phyloP scores from a whole-genome alignment of 1,284 basidiomycete genomes.

The Pseudozyma thailandica region DNA sequence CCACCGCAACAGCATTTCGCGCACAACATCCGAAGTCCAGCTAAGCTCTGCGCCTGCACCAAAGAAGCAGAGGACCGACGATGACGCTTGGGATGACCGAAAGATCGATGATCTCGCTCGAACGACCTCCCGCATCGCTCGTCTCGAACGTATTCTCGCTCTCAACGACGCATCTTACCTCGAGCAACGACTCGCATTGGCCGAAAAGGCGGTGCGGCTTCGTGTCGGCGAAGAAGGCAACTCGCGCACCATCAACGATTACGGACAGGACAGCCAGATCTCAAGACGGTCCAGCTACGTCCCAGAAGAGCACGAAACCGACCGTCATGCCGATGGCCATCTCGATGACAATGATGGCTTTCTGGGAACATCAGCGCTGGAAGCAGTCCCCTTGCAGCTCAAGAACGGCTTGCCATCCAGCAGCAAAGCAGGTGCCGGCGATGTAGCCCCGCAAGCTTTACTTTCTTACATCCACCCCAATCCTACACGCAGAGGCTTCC shows the following conservation, averaged over 20 bases:
- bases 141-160: conserved; percentile 42
- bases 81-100: conserved; percentile 39
- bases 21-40: conserved; percentile 33
- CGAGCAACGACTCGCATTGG: conserved; percentile 41
- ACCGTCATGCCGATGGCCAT: conserved; percentile 39
- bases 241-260: conserved; percentile 3
- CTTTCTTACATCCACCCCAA: conserved; percentile 46
- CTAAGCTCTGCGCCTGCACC: conserved; percentile 5
- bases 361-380: conserved; percentile 41
- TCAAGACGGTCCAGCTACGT: conserved; percentile 35
- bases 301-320: conserved; percentile 33
- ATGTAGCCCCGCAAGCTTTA: conserved; percentile 30
- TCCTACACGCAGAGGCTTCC: conserved; percentile 44
- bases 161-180: conserved; percentile 39
- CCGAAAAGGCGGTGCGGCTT: conserved; percentile 38
- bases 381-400: conserved; percentile 41
- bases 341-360: conserved; percentile 52
- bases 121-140: conserved; percentile 39
- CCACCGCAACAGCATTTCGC: conserved; percentile 25
- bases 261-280: conserved; percentile 5
- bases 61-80: conserved; percentile 26
- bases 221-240: conserved; percentile 27
- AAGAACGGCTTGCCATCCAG: conserved; percentile 34
- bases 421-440: conserved; percentile 12
- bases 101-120: conserved; percentile 42